Conservation (phyloP, 2,329 filamentous ascomycete species). For the Apiospora sp. region DNA sequence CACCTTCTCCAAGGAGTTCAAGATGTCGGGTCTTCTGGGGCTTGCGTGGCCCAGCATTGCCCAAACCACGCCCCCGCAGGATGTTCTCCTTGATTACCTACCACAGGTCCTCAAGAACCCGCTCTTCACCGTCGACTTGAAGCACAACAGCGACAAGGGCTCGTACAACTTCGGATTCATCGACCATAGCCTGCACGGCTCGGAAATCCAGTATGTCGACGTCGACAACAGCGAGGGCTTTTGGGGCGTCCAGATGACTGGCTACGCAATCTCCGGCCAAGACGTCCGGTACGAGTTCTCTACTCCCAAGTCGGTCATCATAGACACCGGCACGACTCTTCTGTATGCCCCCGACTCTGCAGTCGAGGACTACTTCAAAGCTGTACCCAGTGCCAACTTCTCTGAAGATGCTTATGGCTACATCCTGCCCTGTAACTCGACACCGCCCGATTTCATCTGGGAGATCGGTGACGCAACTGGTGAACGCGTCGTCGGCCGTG, state of each 20-base stretch:
- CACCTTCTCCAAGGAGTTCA: slow-evolving; percentile 51
- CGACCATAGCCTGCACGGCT: slow-evolving; percentile 48
- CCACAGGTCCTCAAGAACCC: slow-evolving; percentile 48
- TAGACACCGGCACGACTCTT: slow-evolving; percentile 75
- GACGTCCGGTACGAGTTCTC: slow-evolving; percentile 47
- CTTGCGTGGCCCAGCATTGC: slow-evolving; percentile 56
- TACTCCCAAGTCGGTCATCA: slow-evolving; percentile 58
- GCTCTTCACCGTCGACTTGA: slow-evolving; percentile 60
- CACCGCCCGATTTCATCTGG: slow-evolving; percentile 65
- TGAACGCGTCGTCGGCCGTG: slow-evolving; percentile 55
- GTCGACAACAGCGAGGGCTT: slow-evolving; percentile 61
- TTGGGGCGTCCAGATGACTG: slow-evolving; percentile 49
- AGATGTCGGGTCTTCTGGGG: slow-evolving; percentile 60
- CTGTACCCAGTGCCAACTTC: slow-evolving; percentile 60
- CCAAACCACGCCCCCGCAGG: slow-evolving; percentile 52
- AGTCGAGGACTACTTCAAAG: slow-evolving; percentile 66
- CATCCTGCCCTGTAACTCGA: slow-evolving; percentile 63
- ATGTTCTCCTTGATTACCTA: slow-evolving; percentile 55
- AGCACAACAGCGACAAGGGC: slow-evolving; percentile 52
- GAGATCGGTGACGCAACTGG: slow-evolving; percentile 55
- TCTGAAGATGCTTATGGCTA: slow-evolving; percentile 56
- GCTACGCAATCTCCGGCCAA: slow-evolving; percentile 44
- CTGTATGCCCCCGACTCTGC: slow-evolving; percentile 66
- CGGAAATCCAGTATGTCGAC: slow-evolving; percentile 53
- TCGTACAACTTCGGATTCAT: slow-evolving; percentile 61